phyloP scores from a whole-genome alignment of 192 early-diverging fungal genomes.

The Coemansia sp. region DNA sequence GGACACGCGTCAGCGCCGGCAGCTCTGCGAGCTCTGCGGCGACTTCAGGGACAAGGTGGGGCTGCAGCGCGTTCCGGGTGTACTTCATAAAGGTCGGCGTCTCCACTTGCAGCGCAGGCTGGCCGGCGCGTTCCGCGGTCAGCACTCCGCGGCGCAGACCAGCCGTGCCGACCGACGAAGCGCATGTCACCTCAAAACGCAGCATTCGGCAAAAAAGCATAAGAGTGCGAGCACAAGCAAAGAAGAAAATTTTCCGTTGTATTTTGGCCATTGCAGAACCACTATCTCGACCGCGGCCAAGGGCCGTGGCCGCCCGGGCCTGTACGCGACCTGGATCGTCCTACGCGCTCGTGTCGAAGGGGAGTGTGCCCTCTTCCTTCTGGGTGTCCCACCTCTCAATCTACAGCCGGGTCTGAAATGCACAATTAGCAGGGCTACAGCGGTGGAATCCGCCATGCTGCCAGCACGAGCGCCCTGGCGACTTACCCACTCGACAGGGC shows the following conservation, averaged over 20 bases:
- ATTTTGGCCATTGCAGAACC: not conserved
- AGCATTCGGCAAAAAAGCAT: constrained; percentile 19
- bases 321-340: not conserved
- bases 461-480: not conserved
- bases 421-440: not conserved
- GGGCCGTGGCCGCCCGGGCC: not conserved
- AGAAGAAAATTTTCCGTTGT: not conserved
- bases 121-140: constrained; percentile 10
- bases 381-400: constrained; percentile 48
- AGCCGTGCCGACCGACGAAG: not conserved
- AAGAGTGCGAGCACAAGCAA: not conserved
- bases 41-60: constrained; percentile 44
- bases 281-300: not conserved
- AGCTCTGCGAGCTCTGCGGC: constrained; percentile 24
- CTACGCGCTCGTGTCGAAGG: constrained; percentile 22
- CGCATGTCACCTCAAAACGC: constrained; percentile 23
- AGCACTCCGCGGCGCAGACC: constrained; percentile 27
- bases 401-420: constrained; percentile 12
- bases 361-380: constrained; percentile 45
- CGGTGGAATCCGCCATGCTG: too few relatives aligned
- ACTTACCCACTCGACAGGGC: constrained; percentile 92
- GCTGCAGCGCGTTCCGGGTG: constrained; percentile 41
- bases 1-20: constrained; percentile 31
- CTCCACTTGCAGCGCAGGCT: constrained; percentile 5
- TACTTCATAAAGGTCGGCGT: constrained; percentile 45